Evolutionary conservation across 2,329 filamentous ascomycete species (phyloP).

Genomic region (Paramyrothecium sp.): DNA sequence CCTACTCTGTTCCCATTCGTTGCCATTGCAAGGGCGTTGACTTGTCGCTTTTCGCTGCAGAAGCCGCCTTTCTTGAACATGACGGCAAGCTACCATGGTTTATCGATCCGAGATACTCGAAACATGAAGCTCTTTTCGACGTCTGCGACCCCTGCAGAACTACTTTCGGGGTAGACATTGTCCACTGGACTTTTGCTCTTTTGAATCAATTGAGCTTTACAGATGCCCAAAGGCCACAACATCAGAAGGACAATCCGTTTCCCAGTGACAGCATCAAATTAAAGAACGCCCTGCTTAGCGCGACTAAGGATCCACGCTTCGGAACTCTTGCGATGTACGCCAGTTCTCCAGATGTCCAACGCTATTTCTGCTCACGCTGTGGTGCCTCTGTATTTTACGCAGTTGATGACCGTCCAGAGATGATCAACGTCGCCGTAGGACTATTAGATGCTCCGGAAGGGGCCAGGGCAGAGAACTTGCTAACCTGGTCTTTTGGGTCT

Average conservation of each 20-base stretch:
- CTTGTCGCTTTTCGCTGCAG: conserved; percentile 34
- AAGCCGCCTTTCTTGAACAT: conserved; percentile 24
- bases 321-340: conserved; percentile 42
- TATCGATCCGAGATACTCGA: conserved; percentile 40
- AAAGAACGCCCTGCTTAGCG: conserved; percentile 26
- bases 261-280: conserved; percentile 20
- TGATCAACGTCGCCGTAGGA: conserved; percentile 43
- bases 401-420: conserved; percentile 30
- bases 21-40: conserved; percentile 48
- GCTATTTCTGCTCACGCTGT: conserved; percentile 48
- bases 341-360: conserved; percentile 41
- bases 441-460: conserved; percentile 42
- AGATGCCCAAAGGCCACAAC: not conserved
- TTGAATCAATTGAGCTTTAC: conserved; percentile 36
- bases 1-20: conserved; percentile 30
- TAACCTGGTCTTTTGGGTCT: conserved; percentile 39
- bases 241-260: conserved; percentile 1
- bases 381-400: conserved; percentile 47
- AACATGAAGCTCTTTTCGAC: conserved; percentile 37
- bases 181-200: conserved; percentile 42
- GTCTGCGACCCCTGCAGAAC: conserved; percentile 47
- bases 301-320: conserved; percentile 29
- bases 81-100: conserved; percentile 34
- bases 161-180: conserved; percentile 38
- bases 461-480: conserved; percentile 40